Evolutionary conservation across 2,329 filamentous ascomycete genomes (phyloP).

Genomic region (Byssoonygena ceratinophila): DNA sequence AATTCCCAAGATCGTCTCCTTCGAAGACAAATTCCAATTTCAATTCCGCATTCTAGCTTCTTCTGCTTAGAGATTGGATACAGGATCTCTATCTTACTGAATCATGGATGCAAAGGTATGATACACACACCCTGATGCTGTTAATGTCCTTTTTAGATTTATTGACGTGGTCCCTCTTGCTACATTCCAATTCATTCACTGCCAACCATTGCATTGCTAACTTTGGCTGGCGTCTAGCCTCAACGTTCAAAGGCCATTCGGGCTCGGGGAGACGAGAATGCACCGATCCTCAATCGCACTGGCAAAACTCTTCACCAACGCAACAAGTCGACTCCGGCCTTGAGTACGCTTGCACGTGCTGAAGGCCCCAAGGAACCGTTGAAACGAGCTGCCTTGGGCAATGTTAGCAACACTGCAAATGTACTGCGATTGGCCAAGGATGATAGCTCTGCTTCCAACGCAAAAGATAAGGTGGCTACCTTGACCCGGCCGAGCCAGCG

Average conservation of each 20-base stretch:
- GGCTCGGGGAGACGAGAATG: slow-evolving; percentile 61
- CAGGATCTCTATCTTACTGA: background rate
- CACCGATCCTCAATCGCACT: slow-evolving; percentile 34
- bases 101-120: slow-evolving; percentile 42
- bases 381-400: slow-evolving; percentile 70
- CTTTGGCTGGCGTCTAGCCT: slow-evolving; percentile 43
- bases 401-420: slow-evolving; percentile 61
- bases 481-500: slow-evolving; percentile 53
- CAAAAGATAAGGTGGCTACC: slow-evolving; percentile 36
- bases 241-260: slow-evolving; percentile 55
- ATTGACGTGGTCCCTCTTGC: background rate
- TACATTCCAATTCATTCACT: background rate
- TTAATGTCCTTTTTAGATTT: background rate
- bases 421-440: slow-evolving; percentile 40
- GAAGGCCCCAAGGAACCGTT: slow-evolving; percentile 46
- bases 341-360: slow-evolving; percentile 45
- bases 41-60: background rate
- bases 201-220: background rate
- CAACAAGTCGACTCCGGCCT: slow-evolving; percentile 65
- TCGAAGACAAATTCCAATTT: background rate
- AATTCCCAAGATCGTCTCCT: background rate
- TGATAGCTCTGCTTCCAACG: slow-evolving; percentile 41
- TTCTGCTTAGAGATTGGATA: background rate
- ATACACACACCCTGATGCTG: background rate
- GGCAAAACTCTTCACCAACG: slow-evolving; percentile 62